Base-by-base conservation (phyloP, 1,139 yeast genomes). In the Arxiozyma slooffiae region DNA sequence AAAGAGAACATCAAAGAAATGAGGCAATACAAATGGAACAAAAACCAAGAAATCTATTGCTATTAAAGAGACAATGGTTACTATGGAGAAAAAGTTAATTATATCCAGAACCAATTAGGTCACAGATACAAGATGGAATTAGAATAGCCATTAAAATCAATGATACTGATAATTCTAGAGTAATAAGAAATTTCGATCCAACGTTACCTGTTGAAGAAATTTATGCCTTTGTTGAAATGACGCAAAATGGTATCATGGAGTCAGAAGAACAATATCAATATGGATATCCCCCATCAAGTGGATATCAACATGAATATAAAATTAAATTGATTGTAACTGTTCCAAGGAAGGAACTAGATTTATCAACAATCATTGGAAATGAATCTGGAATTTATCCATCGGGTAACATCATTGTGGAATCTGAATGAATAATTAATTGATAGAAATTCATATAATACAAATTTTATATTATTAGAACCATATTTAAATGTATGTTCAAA, bases 61-160 rank as follows among this genome's bases (percentile, higher is more conserved):
- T 53, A 26, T 54, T 61, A 23, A 62, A 59, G 41, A 60, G 60
- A 39, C 61, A 70, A 47, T 81, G 80, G 76, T 67, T 76, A 44
- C 66, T 70, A 44, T 74, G 79, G 70, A 72, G 80, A 55, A 73
- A 74, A 53, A 57, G 71, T 1, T 57, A 57, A 4, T 59, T 80
- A 23, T 50, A 57, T 24, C 67, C 73, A 0, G 78, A 74, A 52
- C 69, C 70, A 4, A 53, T 59, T 1, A 47, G 39, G 2, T 36
- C 37, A 11, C 49, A 53, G 11, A 52, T 51, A 8, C 52, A 55
- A 3, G 61, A 64, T 37, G 64, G 55, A 43, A 79, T 86, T 4
- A 72, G 76, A 45, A 68, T 84, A 6, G 89, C 86, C 0, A 74
- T 84, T n/a, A 75, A 82, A 57, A 57, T 81, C 41, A 72, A 72